A percentile compares a stretch with the other conserved stretches of the same genome.
phyloP scores from a whole-genome alignment of 345 rosid genomes.

The Melaleuca quinquenervia region DNA sequence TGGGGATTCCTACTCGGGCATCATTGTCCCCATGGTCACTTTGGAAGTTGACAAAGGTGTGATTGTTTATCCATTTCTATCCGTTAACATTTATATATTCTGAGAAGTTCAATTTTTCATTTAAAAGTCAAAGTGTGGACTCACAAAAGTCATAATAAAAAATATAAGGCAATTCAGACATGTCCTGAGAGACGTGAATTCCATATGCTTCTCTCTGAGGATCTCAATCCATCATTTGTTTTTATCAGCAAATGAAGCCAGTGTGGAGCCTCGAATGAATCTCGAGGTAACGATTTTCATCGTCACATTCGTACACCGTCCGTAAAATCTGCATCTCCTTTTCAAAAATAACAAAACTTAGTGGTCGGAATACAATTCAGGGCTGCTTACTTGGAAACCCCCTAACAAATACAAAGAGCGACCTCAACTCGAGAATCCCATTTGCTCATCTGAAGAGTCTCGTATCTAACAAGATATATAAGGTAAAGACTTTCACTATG shows the following conservation, averaged over 20 bases:
- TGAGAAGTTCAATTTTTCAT: neutral
- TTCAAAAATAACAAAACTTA: neutral
- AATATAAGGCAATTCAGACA: neutral
- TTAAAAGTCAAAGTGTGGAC: neutral
- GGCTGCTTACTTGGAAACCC: slow-evolving; percentile 24
- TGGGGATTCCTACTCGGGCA: slow-evolving; percentile 27
- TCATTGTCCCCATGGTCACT: slow-evolving; percentile 4
- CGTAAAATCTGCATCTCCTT: neutral
- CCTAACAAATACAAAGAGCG: slow-evolving; percentile 1
- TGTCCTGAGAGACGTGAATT: neutral
- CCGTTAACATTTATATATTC: neutral
- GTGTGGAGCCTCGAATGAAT: neutral
- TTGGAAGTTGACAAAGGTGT: slow-evolving; percentile 11
- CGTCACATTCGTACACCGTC: neutral
- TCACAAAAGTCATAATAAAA: neutral
- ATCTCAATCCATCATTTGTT: neutral
- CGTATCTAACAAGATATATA: slow-evolving; percentile 5
- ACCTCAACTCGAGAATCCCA: slow-evolving; percentile 10
- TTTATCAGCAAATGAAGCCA: neutral
- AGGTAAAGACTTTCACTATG: neutral
- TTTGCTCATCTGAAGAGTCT: slow-evolving; percentile 11
- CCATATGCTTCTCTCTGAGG: neutral
- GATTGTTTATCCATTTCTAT: neutral
- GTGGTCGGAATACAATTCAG: neutral
- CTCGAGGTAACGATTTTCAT: neutral